These are phyloP conservation scores for Trametes punicea DNA, from an alignment of 768 basidiomycete species.

Conservation along the genomic window DNA sequence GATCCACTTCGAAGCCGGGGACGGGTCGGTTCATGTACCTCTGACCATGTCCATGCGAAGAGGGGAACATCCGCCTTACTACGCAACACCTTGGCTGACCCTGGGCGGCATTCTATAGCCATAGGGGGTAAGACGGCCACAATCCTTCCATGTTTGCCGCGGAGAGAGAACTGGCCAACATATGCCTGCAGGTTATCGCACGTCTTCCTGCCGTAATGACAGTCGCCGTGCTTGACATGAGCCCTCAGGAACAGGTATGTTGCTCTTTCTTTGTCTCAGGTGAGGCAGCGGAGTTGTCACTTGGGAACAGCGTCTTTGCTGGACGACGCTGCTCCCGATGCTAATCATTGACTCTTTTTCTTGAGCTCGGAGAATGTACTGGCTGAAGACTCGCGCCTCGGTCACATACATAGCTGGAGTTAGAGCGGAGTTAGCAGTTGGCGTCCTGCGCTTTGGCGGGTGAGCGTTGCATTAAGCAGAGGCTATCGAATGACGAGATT, in stretches of 20 bases:
- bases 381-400: too few relatives aligned
- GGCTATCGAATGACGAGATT: too few relatives aligned
- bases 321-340: too few relatives aligned
- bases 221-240: slow-evolving; percentile 3
- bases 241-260: background rate
- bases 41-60: background rate
- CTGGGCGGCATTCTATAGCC: background rate
- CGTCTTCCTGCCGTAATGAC: slow-evolving; percentile 15
- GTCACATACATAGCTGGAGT: background rate
- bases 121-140: background rate
- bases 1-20: background rate
- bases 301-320: background rate
- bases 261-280: background rate
- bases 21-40: background rate
- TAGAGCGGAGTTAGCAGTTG: slow-evolving; percentile 6
- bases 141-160: background rate
- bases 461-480: background rate
- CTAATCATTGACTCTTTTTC: too few relatives aligned
- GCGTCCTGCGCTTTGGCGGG: background rate
- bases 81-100: slow-evolving; percentile 8
- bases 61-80: background rate
- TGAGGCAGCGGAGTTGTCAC: too few relatives aligned
- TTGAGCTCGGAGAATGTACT: too few relatives aligned
- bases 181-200: slow-evolving; percentile 8
- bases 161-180: background rate